Evolutionary conservation across 768 basidiomycete species (phyloP), one percentile per base, ranked within the genome.

Genomic region (Termitomyces titanicus): DNA sequence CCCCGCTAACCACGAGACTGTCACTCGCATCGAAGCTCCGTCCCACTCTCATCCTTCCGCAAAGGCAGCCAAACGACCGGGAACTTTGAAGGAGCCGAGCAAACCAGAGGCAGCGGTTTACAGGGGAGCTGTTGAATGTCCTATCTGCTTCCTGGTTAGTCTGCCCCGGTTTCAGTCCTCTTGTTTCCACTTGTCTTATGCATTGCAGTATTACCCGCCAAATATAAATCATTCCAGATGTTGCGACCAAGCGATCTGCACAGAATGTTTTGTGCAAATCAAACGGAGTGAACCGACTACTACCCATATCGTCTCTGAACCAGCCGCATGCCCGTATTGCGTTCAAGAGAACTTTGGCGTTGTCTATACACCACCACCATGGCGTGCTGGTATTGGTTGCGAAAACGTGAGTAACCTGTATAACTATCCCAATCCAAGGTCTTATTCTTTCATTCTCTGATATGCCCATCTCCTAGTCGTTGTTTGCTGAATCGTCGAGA

Each of bases 191-290:
- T 61, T 63, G 35, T 59, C 53, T 55, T 51, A 61, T 59, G 35
- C 20, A 37, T 51, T 25, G 24, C 67, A 99, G 96, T 98, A 96
- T 71, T 99, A 98, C 67, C 97, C 97, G 22, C 81, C 89, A 44
- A 96, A 98, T 72, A 97, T 98, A 72, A 98, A 98, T 68, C 88
- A 87, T 64, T 98, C 97, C 37, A 83, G 97, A 66, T 99, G 97
- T 69, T 99, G 97, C 69, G 95, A 96, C 77, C 97, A 99, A 63
- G 88, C 92, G 20, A 96, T 99, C 58, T 99, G 97, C 69, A 98
- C 97, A 35, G 97, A 99, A 72, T 99, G 97, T 68, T 98, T 99
- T 66, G 94, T 98, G 20, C 96, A 98, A 74, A 98, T 99, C 74
- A 98, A 98, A 76, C 89, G 97, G 52, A 84, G 82, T 34, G 97